Evolutionary conservation across 2,329 filamentous ascomycete genomes (phyloP), one percentile per base, ranked within the genome.

Genomic region (Fusarium nodosum): DNA sequence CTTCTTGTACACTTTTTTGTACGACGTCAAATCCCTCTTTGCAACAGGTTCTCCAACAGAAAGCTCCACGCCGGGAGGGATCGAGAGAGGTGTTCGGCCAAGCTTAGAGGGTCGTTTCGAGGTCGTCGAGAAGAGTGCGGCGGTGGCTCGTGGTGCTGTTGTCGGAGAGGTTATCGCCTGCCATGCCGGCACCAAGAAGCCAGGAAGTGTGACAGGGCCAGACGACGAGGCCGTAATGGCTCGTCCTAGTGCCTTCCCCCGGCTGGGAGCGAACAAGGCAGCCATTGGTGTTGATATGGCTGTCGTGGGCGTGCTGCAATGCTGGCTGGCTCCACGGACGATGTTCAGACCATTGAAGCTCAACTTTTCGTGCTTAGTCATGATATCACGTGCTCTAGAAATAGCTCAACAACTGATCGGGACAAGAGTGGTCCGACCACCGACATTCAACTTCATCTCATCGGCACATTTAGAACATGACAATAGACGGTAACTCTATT

Each of bases 51-150:
- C 87, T 64, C 91, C 86, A 60, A 94, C 82, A 13, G 88, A 82
- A 42, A 99, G 85, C 53, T 91, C 91, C 60, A 99, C 96, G 68
- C 93, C 92, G 0, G 92, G 90, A 1, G 95, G 95, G 33, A 97
- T 85, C 56, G 93, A 90, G 55, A 97, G 87, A 26, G 92, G 88
- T 64, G 92, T 92, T 73, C 89, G 87, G 74, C 96, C 96, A 67
- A 99, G 91, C 85, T 97, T 96, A 45, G 95, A 97, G 60, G 85
- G 82, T 72, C 86, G 85, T 77, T 82, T 80, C 55, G 88, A 78
- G 44, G 93, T 91, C 42, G 89, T 90, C 59, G 92, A 94, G 84
- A 97, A 97, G 18, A 56, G 66, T 26, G 68, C 72, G 24, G 58
- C 42, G 67, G 68, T 56, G 50, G 66, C 41, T 56, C 67, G 67